A percentile compares a stretch with the other conserved stretches of the same genome.
Evolutionary conservation across 495 filamentous ascomycete genomes (phyloP).

Genomic region (Aspergillus sparsus): DNA sequence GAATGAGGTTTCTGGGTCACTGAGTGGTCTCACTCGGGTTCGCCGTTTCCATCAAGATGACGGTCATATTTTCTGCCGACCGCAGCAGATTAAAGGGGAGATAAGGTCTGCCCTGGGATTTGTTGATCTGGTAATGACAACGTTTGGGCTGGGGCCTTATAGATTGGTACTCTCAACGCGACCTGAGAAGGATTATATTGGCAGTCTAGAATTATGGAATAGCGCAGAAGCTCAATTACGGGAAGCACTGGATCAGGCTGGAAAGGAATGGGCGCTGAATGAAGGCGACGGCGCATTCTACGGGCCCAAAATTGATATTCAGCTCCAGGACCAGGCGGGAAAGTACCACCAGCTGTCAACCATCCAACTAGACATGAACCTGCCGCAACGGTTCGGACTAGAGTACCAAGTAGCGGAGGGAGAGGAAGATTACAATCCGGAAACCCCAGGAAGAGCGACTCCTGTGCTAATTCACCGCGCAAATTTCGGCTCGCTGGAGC

Average conservation of each 20-base stretch:
- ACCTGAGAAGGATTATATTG: constrained; percentile 75
- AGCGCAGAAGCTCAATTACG: constrained; percentile 74
- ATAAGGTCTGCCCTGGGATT: constrained; percentile 79
- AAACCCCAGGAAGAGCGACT: constrained; percentile 62
- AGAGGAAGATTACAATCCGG: constrained; percentile 68
- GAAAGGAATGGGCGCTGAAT: constrained; percentile 68
- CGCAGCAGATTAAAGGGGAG: constrained; percentile 77
- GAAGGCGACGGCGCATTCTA: constrained; percentile 92
- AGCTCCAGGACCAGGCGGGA: constrained; percentile 76
- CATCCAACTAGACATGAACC: constrained; percentile 91
- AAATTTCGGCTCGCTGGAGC: constrained; percentile 82
- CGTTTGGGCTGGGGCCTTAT: constrained; percentile 72
- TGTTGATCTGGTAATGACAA: constrained; percentile 73
- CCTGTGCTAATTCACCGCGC: constrained; percentile 90
- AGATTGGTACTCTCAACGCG: constrained; percentile 79
- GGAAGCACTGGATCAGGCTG: constrained; percentile 65
- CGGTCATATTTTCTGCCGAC: constrained; percentile 91
- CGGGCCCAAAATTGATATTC: constrained; percentile 92
- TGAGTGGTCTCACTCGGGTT: constrained; percentile 85
- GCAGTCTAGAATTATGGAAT: constrained; percentile 77
- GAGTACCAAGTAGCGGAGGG: constrained; percentile 61
- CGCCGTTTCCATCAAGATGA: constrained; percentile 96
- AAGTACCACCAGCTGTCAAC: constrained; percentile 93
- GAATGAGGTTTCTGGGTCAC: constrained; percentile 82
- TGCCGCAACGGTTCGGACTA: constrained; percentile 79